phyloP scores from a whole-genome alignment of 2,329 filamentous ascomycete species.

The Aspergillus thermomutatus region DNA sequence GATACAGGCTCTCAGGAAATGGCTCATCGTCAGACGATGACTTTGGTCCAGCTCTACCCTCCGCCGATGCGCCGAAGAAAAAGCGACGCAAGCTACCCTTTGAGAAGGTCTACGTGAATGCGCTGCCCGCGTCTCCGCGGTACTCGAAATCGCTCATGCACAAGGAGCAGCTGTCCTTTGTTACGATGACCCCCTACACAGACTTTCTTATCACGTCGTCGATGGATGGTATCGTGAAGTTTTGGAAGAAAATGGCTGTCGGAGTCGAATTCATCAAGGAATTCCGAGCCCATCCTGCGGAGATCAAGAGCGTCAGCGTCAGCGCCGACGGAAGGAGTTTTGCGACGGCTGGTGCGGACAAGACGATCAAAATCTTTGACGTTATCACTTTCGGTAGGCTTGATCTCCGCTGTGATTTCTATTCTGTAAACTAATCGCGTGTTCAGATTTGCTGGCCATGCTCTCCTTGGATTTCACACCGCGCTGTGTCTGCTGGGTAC shows the following conservation, averaged over 20 bases:
- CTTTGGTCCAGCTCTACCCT: conserved; percentile 87
- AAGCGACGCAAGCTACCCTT: conserved; percentile 87
- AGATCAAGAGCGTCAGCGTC: conserved; percentile 77
- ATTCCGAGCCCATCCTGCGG: conserved; percentile 84
- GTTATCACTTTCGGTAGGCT: conserved; percentile 69
- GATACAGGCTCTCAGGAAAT: conserved; percentile 18
- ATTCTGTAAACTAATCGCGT: conserved; percentile 10
- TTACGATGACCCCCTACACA: conserved; percentile 82
- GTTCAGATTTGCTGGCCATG: conserved; percentile 71
- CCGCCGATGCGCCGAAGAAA: conserved; percentile 75
- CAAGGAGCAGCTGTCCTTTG: conserved; percentile 86
- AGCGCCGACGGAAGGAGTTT: conserved; percentile 91
- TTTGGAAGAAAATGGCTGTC: conserved; percentile 93
- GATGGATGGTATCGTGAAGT: conserved; percentile 93
- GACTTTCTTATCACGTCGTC: conserved; percentile 96
- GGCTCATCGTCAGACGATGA: conserved; percentile 75
- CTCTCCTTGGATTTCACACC: conserved; percentile 72
- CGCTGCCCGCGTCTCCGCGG: conserved; percentile 72
- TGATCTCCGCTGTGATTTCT: too few relatives aligned
- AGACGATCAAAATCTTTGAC: conserved; percentile 55
- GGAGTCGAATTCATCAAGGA: conserved; percentile 98
- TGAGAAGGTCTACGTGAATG: conserved; percentile 91
- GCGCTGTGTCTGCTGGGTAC: conserved; percentile 85
- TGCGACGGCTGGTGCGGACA: conserved; percentile 70
- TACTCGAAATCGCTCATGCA: conserved; percentile 99